Conservation (phyloP, 805 yeast genomes). For the Saturnispora quitensis region DNA sequence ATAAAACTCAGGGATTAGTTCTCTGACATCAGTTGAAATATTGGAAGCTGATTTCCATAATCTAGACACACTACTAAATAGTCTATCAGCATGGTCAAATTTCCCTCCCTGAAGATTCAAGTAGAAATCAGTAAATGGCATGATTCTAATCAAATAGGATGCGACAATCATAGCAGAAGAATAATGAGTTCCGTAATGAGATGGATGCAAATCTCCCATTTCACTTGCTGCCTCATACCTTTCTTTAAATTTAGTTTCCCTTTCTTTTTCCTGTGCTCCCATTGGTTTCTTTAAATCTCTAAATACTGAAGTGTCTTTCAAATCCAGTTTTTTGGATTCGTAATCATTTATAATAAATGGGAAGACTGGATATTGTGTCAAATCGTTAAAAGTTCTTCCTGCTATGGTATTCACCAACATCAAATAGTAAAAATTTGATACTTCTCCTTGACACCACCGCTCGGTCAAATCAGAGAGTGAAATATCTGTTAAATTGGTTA, state of each 20-base stretch:
- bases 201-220: slow-evolving; percentile 50
- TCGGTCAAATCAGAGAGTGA: slow-evolving; percentile 42
- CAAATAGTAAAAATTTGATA: slow-evolving; percentile 76
- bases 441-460: slow-evolving; percentile 68
- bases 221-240: slow-evolving; percentile 63
- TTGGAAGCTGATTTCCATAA: slow-evolving; percentile 75
- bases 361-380: slow-evolving; percentile 85
- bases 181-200: slow-evolving; percentile 90
- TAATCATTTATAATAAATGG: slow-evolving; percentile 90
- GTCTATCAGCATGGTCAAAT: slow-evolving; percentile 81
- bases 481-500: slow-evolving; percentile 12
- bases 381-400: slow-evolving; percentile 80
- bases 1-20: slow-evolving; percentile 78
- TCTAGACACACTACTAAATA: slow-evolving; percentile 64
- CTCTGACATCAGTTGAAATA: slow-evolving; percentile 81
- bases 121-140: slow-evolving; percentile 77
- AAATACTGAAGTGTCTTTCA: slow-evolving; percentile 49
- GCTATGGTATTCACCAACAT: slow-evolving; percentile 77
- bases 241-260: slow-evolving; percentile 59
- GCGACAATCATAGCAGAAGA: slow-evolving; percentile 92
- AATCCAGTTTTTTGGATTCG: slow-evolving; percentile 58
- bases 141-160: slow-evolving; percentile 63
- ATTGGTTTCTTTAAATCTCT: slow-evolving; percentile 80
- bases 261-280: slow-evolving; percentile 69
- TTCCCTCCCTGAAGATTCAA: slow-evolving; percentile 76